A percentile compares a stretch with the other conserved stretches of the same genome.
Conservation (phyloP, 441 rosid species). For the Adansonia rubrostipa region DNA sequence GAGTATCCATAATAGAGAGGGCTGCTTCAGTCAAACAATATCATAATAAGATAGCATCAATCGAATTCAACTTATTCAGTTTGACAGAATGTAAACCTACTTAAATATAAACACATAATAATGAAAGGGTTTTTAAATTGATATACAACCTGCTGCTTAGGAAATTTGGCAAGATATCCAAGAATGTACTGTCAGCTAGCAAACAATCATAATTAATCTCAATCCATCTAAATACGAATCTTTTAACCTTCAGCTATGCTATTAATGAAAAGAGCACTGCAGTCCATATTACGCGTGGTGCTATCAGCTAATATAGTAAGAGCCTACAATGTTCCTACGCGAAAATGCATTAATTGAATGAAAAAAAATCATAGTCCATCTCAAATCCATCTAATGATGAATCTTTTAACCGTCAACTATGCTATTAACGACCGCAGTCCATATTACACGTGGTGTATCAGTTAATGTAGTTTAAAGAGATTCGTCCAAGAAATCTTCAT, state of each 20-base stretch:
- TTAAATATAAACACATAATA: not conserved
- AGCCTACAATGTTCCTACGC: not conserved
- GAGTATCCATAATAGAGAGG: not conserved
- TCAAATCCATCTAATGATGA: not conserved
- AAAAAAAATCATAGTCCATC: not conserved
- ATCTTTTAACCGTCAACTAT: not conserved
- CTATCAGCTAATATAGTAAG: conserved; percentile 12
- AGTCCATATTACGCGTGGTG: not conserved
- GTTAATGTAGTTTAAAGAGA: conserved; percentile 9
- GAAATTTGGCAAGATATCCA: not conserved
- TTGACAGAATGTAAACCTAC: not conserved
- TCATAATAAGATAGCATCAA: not conserved
- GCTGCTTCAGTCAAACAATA: not conserved
- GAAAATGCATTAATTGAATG: no score
- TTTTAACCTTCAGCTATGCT: conserved; percentile 6
- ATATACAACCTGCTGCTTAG: not conserved
- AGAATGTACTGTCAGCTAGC: not conserved
- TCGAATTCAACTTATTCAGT: not conserved
- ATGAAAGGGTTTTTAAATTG: not conserved
- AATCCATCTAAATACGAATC: not conserved
- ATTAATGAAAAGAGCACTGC: not conserved
- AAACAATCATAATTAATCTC: not conserved
- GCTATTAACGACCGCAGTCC: not conserved
- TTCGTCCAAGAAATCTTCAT: conserved; percentile 2
- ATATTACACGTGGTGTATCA: not conserved